Conservation (phyloP, 2,329 filamentous ascomycete species). For the Pseudogymnoascus sp. region DNA sequence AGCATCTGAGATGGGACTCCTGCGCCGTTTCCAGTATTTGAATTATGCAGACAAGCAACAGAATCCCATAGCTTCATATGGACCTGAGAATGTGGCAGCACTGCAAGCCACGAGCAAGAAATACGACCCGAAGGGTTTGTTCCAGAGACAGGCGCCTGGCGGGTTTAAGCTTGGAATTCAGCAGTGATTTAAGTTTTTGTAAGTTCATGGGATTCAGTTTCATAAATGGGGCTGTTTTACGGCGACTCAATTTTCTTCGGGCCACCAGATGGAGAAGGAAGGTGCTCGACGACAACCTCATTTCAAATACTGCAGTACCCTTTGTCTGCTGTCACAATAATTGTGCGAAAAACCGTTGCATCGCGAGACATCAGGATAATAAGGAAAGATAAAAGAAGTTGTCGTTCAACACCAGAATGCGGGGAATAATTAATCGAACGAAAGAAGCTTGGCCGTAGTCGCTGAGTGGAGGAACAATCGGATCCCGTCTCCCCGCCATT, state of each 20-base stretch:
- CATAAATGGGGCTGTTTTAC: neutral
- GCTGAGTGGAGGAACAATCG: neutral
- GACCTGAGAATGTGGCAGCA: slow-evolving; percentile 30
- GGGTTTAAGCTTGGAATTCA: slow-evolving; percentile 20
- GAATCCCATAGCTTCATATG: slow-evolving; percentile 28
- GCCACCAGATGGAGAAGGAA: neutral
- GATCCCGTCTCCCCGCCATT: neutral
- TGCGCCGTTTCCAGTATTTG: slow-evolving; percentile 12
- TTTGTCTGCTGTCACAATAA: neutral
- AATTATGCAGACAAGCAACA: slow-evolving; percentile 13
- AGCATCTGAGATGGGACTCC: slow-evolving; percentile 3
- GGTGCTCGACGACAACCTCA: neutral
- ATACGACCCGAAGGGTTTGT: slow-evolving; percentile 30
- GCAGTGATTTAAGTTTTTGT: neutral
- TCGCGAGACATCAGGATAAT: neutral
- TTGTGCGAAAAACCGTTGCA: neutral
- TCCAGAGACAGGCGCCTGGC: slow-evolving; percentile 23
- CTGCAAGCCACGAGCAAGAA: slow-evolving; percentile 27
- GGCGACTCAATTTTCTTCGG: neutral
- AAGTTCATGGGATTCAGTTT: neutral
- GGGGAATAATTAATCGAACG: neutral
- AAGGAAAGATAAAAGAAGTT: neutral
- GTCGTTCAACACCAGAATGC: neutral
- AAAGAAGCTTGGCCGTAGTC: neutral
- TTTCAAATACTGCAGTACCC: neutral